These are phyloP conservation scores for Bipolaris victoriae DNA, from an alignment of 2,329 filamentous ascomycete species.

Conservation along the genomic window DNA sequence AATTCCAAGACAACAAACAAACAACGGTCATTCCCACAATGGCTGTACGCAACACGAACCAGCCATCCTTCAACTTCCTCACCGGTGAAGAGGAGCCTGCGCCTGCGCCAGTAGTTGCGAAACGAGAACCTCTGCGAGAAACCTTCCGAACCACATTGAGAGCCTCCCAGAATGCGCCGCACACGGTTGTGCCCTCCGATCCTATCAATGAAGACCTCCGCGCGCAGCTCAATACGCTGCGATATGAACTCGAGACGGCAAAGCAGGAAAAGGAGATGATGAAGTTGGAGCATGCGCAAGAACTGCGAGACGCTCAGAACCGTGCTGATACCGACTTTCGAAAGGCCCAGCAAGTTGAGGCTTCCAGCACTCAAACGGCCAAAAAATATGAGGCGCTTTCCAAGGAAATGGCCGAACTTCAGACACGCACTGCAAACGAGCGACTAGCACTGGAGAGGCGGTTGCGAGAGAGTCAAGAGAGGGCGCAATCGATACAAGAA, in stretches of 20 bases:
- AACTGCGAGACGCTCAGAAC: slow-evolving; percentile 77
- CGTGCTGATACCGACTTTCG: slow-evolving; percentile 88
- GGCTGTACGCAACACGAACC: slow-evolving; percentile 45
- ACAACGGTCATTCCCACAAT: slow-evolving; percentile 29
- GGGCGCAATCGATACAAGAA: slow-evolving; percentile 76
- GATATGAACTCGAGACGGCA: slow-evolving; percentile 84
- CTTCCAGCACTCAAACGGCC: slow-evolving; percentile 56
- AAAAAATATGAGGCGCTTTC: slow-evolving; percentile 62
- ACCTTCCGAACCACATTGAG: slow-evolving; percentile 50
- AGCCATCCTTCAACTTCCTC: slow-evolving; percentile 58
- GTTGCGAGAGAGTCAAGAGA: slow-evolving; percentile 66
- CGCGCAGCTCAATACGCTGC: slow-evolving; percentile 84
- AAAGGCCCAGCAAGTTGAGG: slow-evolving; percentile 65
- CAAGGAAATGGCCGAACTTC: slow-evolving; percentile 61
- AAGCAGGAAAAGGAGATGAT: slow-evolving; percentile 87
- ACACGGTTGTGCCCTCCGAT: slow-evolving; percentile 49
- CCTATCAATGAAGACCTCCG: slow-evolving; percentile 76
- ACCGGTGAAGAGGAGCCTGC: slow-evolving; percentile 50
- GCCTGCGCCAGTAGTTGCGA: slow-evolving; percentile 35
- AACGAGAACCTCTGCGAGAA: slow-evolving; percentile 50
- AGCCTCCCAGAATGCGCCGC: slow-evolving; percentile 50
- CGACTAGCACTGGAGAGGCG: slow-evolving; percentile 62
- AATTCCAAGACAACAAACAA: slow-evolving; percentile 2
- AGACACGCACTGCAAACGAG: slow-evolving; percentile 62
- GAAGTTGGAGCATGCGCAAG: slow-evolving; percentile 78